phyloP scores from a whole-genome alignment of 2,329 filamentous ascomycete species.

The Colletotrichum tabaci region DNA sequence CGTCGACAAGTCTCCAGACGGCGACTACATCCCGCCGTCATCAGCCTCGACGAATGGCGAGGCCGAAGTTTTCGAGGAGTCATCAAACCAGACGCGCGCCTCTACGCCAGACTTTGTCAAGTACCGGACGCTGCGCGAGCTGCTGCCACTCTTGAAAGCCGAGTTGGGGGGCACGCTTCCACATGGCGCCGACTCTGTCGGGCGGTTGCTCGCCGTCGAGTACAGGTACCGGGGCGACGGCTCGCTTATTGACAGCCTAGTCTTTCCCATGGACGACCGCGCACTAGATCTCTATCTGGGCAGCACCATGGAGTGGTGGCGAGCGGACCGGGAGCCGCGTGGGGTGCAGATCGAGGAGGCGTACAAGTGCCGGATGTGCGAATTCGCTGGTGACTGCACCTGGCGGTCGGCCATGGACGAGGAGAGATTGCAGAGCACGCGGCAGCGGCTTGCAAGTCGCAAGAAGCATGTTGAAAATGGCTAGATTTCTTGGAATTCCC shows the following conservation, averaged over 20 bases:
- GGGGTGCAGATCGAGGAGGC: slow-evolving; percentile 89
- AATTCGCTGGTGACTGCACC: slow-evolving; percentile 83
- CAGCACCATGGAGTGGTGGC: slow-evolving; percentile 89
- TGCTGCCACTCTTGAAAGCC: slow-evolving; percentile 61
- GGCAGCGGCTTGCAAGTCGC: slow-evolving; percentile 23
- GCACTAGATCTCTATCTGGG: slow-evolving; percentile 77
- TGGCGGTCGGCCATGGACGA: slow-evolving; percentile 83
- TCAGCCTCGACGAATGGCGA: slow-evolving; percentile 50
- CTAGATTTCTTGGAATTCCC: not conserved
- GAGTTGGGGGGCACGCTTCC: slow-evolving; percentile 70
- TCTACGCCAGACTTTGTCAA: slow-evolving; percentile 55
- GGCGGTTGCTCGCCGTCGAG: slow-evolving; percentile 66
- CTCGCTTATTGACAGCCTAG: slow-evolving; percentile 66
- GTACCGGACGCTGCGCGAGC: slow-evolving; percentile 64
- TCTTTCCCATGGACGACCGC: slow-evolving; percentile 77
- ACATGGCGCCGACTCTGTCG: slow-evolving; percentile 62
- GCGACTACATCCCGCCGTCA: slow-evolving; percentile 10
- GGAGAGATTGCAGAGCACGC: slow-evolving; percentile 55
- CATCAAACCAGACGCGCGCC: slow-evolving; percentile 6
- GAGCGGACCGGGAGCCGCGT: slow-evolving; percentile 77
- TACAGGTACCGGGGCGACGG: slow-evolving; percentile 69
- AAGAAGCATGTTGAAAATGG: slow-evolving; percentile 14
- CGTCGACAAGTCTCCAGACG: slow-evolving; percentile 45
- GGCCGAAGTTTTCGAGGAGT: slow-evolving; percentile 6
- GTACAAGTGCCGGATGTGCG: slow-evolving; percentile 89